These are phyloP conservation scores for Angomonas deanei DNA, from an alignment of 208 protist genomes.

Conservation along the genomic window DNA sequence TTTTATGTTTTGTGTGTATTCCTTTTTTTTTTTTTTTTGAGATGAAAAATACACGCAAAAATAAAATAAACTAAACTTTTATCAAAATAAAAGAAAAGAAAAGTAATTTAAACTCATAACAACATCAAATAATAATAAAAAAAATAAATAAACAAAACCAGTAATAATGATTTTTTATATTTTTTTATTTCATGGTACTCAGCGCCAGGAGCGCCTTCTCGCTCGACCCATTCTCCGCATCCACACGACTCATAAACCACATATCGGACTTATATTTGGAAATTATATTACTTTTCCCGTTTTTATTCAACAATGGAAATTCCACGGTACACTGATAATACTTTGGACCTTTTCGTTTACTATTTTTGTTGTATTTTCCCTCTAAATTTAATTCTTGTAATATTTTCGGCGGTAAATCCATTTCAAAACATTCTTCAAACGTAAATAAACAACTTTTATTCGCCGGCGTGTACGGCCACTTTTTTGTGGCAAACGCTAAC, in stretches of 20 bases:
- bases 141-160: conserved; percentile 2
- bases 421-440: conserved; percentile 43
- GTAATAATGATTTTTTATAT: neutral
- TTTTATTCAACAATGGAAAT: conserved; percentile 63
- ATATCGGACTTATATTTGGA: conserved; percentile 53
- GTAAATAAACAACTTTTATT: conserved; percentile 56
- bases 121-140: conserved; percentile 6
- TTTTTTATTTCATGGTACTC: neutral
- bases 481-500: conserved; percentile 41
- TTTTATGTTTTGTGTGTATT: neutral
- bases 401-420: conserved; percentile 25
- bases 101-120: conserved; percentile 1
- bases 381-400: conserved; percentile 17
- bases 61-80: neutral
- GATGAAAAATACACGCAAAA: conserved; percentile 6
- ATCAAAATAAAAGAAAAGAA: conserved; percentile 14
- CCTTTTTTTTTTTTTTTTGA: neutral
- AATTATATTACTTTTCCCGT: conserved; percentile 41
- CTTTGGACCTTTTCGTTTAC: conserved; percentile 37
- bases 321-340: conserved; percentile 53
- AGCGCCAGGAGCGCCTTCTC: neutral
- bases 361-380: conserved; percentile 22
- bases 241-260: conserved; percentile 20
- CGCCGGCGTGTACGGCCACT: conserved; percentile 67
- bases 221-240: neutral